phyloP scores from a whole-genome alignment of 768 basidiomycete species.

The Tulasnella sp. region DNA sequence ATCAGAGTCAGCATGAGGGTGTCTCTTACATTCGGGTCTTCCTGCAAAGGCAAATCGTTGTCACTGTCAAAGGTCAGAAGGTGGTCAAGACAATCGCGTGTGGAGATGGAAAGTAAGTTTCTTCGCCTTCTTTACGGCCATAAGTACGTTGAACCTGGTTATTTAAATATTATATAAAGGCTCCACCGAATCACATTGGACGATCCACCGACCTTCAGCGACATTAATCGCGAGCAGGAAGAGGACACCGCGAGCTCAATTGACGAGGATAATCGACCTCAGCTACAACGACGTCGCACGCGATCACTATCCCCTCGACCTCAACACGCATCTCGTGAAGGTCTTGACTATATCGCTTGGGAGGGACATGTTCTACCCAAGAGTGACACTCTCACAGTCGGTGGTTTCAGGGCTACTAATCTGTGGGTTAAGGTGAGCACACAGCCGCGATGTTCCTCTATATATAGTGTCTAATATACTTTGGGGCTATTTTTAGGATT shows the following conservation, averaged over 20 bases:
- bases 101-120: conserved; percentile 14
- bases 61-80: conserved; percentile 16
- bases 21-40: conserved; percentile 7
- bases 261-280: no score
- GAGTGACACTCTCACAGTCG: conserved; percentile 3
- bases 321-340: not conserved
- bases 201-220: conserved; percentile 4
- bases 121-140: not conserved
- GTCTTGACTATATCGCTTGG: conserved; percentile 12
- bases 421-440: conserved; percentile 13
- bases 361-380: conserved; percentile 16
- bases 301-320: no score
- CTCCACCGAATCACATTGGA: conserved; percentile 5
- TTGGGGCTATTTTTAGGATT: conserved; percentile 13
- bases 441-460: not conserved
- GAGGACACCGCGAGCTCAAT: no score
- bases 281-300: no score
- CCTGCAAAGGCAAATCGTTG: conserved; percentile 13
- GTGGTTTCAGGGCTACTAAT: conserved; percentile 15
- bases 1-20: not conserved
- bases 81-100: conserved; percentile 16
- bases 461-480: not conserved
- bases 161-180: not conserved
- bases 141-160: no score
- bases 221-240: not conserved